phyloP scores from a whole-genome alignment of 164 flowering plant species.

The Warburgia ugandensis region DNA sequence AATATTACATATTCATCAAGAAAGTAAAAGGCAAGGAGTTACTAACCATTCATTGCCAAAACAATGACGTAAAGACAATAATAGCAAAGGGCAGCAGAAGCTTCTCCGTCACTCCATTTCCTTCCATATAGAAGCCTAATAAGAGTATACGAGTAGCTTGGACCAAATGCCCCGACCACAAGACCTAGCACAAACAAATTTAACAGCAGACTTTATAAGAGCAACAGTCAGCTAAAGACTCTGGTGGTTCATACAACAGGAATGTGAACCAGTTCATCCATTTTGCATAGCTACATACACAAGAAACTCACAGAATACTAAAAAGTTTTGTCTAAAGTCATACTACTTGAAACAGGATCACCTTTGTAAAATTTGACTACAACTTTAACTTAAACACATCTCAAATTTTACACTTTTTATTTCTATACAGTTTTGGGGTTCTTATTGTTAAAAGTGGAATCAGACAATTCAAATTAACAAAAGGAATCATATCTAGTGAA shows the following conservation, averaged over 20 bases:
- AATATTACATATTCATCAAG: too few relatives aligned
- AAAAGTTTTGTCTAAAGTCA: background rate
- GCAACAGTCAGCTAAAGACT: background rate
- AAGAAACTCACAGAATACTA: background rate
- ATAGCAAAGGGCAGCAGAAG: constrained; percentile 62
- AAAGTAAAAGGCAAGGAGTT: background rate
- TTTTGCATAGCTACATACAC: background rate
- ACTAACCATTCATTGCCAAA: constrained; percentile 94
- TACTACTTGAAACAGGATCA: background rate
- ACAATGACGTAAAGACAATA: constrained; percentile 79
- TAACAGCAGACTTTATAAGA: background rate
- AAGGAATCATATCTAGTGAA: background rate
- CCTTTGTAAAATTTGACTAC: background rate
- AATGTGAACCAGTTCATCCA: background rate
- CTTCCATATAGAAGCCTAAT: constrained; percentile 78
- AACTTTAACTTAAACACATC: background rate
- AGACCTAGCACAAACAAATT: constrained; percentile 55
- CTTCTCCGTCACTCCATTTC: constrained; percentile 99
- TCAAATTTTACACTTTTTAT: background rate
- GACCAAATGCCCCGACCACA: constrained; percentile 86
- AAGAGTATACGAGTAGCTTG: constrained; percentile 86
- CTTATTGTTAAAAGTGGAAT: background rate
- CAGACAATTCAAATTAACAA: background rate
- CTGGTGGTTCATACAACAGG: background rate
- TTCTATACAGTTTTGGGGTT: too few relatives aligned